A percentile compares a stretch with the other conserved stretches of the same genome.
Conservation (phyloP, 768 basidiomycete species). For the Asterophora lycoperdoides region DNA sequence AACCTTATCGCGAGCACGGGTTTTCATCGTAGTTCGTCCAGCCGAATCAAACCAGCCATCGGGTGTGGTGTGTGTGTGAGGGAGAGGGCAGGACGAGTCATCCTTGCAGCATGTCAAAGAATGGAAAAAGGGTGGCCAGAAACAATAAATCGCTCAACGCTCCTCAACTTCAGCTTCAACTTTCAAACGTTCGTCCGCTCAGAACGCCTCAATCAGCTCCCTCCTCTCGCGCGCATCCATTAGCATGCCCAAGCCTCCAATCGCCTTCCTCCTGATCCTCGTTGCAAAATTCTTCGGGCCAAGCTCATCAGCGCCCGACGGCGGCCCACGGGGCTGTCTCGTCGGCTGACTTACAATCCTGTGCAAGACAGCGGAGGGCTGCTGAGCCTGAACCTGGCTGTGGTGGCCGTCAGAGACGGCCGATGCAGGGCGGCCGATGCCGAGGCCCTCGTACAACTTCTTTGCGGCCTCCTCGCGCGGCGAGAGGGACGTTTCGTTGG, state of each 20-base stretch:
- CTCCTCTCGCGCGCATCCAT: conserved; percentile 80
- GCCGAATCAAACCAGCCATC: conserved; percentile 13
- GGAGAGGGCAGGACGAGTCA: neutral
- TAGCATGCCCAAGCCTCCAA: conserved; percentile 73
- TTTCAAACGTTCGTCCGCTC: no score
- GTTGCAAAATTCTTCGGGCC: conserved; percentile 87
- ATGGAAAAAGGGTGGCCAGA: conserved; percentile 16
- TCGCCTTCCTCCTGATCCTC: conserved; percentile 79
- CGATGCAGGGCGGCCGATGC: conserved; percentile 69
- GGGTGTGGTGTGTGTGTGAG: neutral
- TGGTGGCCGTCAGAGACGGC: conserved; percentile 30
- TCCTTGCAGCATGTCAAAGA: conserved; percentile 8
- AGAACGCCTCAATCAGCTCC: conserved; percentile 64
- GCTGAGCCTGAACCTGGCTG: conserved; percentile 14
- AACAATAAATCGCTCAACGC: conserved; percentile 30
- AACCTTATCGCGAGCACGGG: conserved; percentile 13
- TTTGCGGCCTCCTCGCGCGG: conserved; percentile 84
- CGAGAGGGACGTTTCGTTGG: conserved; percentile 61
- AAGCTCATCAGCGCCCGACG: conserved; percentile 81
- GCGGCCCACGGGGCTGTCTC: conserved; percentile 86
- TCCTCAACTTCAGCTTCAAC: no score
- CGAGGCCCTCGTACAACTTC: conserved; percentile 85
- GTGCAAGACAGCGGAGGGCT: conserved; percentile 42
- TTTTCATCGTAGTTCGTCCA: conserved; percentile 16
- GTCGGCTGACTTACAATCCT: conserved; percentile 68